Evolutionary conservation across 176 grass and related monocot species (phyloP).

Genomic region (Poa annua): DNA sequence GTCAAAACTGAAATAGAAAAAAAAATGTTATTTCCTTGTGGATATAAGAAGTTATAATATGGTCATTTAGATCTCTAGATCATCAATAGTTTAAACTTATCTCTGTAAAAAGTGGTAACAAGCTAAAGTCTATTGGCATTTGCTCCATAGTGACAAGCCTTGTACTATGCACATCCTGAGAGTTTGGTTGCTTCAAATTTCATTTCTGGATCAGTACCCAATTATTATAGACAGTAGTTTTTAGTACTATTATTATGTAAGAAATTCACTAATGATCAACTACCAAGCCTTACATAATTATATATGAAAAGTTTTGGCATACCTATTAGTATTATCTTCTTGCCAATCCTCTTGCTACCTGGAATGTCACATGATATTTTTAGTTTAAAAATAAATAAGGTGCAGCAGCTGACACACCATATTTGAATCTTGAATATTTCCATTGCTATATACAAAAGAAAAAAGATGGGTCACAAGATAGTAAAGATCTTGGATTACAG

Average conservation of each 20-base stretch:
- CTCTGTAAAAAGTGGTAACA: not conserved
- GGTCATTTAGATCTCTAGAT: not conserved
- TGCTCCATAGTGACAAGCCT: not conserved
- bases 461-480: not conserved
- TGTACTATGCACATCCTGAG: not conserved
- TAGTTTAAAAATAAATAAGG: not conserved
- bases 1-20: constrained; percentile 19
- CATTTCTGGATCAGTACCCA: no score
- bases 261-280: not conserved
- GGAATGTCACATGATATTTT: not conserved
- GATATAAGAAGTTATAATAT: not conserved
- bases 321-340: not conserved
- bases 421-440: not conserved
- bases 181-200: not conserved
- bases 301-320: not conserved
- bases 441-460: not conserved
- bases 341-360: not conserved
- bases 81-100: no score
- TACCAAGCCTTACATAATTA: not conserved
- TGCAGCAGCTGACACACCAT: not conserved
- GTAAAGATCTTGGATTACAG: not conserved
- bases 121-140: not conserved
- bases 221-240: not conserved
- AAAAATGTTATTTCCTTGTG: not conserved
- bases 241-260: not conserved